Percentiles rank a stretch among this genome's conserved stretches.
These are phyloP conservation scores for Neurospora discreta DNA, from an alignment of 495 filamentous ascomycete species.

Conservation along the genomic window DNA sequence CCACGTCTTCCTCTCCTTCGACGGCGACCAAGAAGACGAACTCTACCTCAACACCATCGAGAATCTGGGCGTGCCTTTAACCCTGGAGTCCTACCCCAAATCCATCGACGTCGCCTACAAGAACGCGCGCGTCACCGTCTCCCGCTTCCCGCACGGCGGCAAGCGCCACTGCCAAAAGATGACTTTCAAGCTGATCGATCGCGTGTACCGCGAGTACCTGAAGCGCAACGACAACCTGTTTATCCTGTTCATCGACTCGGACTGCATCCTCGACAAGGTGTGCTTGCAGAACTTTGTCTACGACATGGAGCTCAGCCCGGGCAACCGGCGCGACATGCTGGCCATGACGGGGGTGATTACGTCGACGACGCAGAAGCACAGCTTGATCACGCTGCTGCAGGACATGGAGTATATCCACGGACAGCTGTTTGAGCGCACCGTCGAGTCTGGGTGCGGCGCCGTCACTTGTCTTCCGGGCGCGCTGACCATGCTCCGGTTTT, in stretches of 20 bases:
- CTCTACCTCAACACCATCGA: constrained; percentile 82
- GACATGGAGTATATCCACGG: constrained; percentile 99
- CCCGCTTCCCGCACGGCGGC: constrained; percentile 85
- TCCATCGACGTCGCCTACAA: constrained; percentile 87
- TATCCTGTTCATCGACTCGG: constrained; percentile 94
- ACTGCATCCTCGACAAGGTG: constrained; percentile 86
- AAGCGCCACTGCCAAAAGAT: constrained; percentile 90
- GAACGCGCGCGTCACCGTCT: constrained; percentile 76
- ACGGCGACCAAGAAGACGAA: constrained; percentile 81
- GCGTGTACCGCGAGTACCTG: constrained; percentile 82
- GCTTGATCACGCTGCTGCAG: constrained; percentile 82
- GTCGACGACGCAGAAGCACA: constrained; percentile 80
- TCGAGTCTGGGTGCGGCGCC: constrained; percentile 89
- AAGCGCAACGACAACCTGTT: constrained; percentile 87
- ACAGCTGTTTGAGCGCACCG: constrained; percentile 91
- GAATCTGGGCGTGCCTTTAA: constrained; percentile 73
- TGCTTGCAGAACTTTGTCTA: constrained; percentile 98
- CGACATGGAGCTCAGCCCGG: constrained; percentile 96
- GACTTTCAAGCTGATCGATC: constrained; percentile 91
- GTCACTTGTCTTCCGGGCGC: constrained; percentile 94
- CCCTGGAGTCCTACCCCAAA: constrained; percentile 66
- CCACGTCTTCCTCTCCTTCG: constrained; percentile 94
- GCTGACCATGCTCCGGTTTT: constrained; percentile 90
- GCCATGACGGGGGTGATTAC: constrained; percentile 99
- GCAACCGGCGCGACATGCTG: constrained; percentile 85